phyloP scores from a whole-genome alignment of 495 filamentous ascomycete genomes.

The Lophiostoma macrostomum region DNA sequence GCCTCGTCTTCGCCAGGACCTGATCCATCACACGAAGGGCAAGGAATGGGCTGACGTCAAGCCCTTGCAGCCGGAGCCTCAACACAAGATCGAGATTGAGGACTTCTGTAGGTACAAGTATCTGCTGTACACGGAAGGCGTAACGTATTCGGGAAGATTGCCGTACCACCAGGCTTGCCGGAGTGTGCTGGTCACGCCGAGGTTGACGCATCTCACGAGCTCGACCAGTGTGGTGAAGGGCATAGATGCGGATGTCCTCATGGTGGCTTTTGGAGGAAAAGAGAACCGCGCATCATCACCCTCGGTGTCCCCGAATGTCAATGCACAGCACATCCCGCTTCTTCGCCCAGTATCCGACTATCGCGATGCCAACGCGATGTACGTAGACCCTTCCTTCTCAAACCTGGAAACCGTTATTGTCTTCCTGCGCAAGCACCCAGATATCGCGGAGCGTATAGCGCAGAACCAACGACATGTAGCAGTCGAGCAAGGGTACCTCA shows the following conservation, averaged over 20 bases:
- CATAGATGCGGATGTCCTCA: neutral
- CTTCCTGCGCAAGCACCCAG: slow-evolving; percentile 47
- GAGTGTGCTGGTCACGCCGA: slow-evolving; percentile 10
- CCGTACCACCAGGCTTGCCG: slow-evolving; percentile 16
- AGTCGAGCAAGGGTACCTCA: slow-evolving; percentile 45
- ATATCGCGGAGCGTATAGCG: slow-evolving; percentile 52
- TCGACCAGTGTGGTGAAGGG: neutral
- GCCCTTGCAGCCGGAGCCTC: neutral
- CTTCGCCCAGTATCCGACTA: slow-evolving; percentile 1
- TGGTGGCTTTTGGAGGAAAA: neutral
- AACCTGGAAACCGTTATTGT: slow-evolving; percentile 54
- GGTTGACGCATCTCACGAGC: slow-evolving; percentile 4
- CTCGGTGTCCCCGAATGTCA: too few species aligned
- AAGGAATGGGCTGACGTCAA: slow-evolving; percentile 49
- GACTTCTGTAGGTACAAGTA: slow-evolving; percentile 21
- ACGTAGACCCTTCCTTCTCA: slow-evolving; percentile 52
- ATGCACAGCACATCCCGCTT: neutral
- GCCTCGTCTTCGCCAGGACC: slow-evolving; percentile 41
- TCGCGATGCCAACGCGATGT: slow-evolving; percentile 49
- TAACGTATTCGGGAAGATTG: slow-evolving; percentile 17
- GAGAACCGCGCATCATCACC: too few species aligned
- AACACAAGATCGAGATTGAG: neutral
- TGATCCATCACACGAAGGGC: slow-evolving; percentile 45
- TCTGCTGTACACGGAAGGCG: slow-evolving; percentile 19
- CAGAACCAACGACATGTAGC: slow-evolving; percentile 51